Evolutionary conservation across 352 stramenopile genomes (phyloP).

Genomic region (Phytophthora quininea): DNA sequence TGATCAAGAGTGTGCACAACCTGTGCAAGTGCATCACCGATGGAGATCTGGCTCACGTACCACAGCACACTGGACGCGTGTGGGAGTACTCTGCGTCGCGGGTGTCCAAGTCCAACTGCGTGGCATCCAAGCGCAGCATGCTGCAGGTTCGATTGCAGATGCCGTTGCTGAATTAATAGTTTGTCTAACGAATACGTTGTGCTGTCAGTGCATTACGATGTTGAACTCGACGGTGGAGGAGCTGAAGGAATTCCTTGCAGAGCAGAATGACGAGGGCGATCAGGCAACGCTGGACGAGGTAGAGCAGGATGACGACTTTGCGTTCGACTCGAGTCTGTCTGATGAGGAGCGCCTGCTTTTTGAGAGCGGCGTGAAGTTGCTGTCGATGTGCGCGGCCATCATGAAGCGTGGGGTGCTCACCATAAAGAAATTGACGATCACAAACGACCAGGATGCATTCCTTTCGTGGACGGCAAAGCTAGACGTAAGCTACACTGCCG

Average conservation of each 20-base stretch:
- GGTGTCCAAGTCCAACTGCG: constrained; percentile 87
- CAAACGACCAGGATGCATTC: constrained; percentile 62
- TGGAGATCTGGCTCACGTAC: constrained; percentile 57
- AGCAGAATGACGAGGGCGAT: constrained; percentile 43
- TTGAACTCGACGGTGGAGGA: constrained; percentile 85
- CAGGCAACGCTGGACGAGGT: constrained; percentile 48
- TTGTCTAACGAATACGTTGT: not conserved
- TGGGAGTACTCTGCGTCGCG: constrained; percentile 78
- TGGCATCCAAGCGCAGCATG: constrained; percentile 87
- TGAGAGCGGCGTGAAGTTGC: constrained; percentile 63
- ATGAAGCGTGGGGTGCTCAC: constrained; percentile 86
- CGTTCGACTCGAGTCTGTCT: constrained; percentile 78
- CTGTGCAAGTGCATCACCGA: constrained; percentile 52
- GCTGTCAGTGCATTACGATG: constrained; percentile 70
- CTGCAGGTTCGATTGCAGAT: constrained; percentile 54
- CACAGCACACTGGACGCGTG: constrained; percentile 80
- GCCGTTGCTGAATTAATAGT: not conserved
- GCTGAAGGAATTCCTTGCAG: constrained; percentile 73
- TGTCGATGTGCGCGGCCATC: constrained; percentile 75
- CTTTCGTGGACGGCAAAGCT: constrained; percentile 75
- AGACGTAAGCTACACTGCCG: constrained; percentile 63
- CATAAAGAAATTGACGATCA: constrained; percentile 72
- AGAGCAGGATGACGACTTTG: constrained; percentile 76
- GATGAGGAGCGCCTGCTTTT: constrained; percentile 74
- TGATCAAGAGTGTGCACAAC: constrained; percentile 79